Evolutionary conservation across 2,329 filamentous ascomycete genomes (phyloP).

Genomic region (Epichloe hybrida): DNA sequence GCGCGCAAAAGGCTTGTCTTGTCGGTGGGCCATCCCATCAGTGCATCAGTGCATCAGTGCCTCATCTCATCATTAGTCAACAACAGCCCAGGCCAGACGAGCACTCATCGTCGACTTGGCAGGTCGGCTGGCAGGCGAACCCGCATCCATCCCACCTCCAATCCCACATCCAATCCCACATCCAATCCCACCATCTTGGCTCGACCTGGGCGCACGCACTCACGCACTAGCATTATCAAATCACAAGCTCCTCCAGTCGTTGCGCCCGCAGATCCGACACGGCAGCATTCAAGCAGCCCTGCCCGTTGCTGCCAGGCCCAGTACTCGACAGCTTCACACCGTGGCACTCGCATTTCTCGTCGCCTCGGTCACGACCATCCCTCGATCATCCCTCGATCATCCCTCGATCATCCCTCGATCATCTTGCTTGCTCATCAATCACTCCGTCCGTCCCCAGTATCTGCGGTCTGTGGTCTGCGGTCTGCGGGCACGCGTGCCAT

Average conservation of each 20-base stretch:
- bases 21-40: too few relatives aligned
- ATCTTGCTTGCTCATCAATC: background rate
- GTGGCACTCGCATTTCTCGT: background rate
- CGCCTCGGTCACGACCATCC: background rate
- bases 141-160: slow-evolving; percentile 1
- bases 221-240: slow-evolving; percentile 2
- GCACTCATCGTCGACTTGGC: too few relatives aligned
- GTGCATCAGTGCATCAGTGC: too few relatives aligned
- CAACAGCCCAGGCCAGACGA: background rate
- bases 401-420: too few relatives aligned
- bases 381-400: too few relatives aligned
- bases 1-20: too few relatives aligned
- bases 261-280: background rate
- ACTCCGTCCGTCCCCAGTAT: background rate
- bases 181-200: background rate
- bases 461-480: background rate
- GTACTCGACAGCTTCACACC: background rate
- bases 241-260: background rate
- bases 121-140: background rate
- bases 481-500: slow-evolving; percentile 1
- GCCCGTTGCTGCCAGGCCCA: background rate
- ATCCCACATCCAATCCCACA: too few relatives aligned
- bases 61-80: too few relatives aligned
- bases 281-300: background rate
- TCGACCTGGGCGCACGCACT: background rate